Base-by-base conservation (phyloP, 305 asterid species). In the Fraxinus sp. region DNA sequence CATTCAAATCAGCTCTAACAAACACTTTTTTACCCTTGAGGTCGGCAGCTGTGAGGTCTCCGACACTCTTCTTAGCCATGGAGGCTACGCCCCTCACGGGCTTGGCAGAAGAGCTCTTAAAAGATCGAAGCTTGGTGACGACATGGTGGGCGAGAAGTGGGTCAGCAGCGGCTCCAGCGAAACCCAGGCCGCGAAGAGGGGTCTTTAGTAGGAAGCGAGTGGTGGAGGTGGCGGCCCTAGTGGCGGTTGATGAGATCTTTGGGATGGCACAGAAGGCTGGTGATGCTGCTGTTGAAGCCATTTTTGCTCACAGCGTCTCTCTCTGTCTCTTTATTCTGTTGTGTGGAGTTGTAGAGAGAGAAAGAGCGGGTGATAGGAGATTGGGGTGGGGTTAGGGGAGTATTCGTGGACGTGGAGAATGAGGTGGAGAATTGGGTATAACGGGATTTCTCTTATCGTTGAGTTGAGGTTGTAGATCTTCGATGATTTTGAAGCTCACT, bases 11-110 rank as follows among this genome's bases (percentile, higher is more conserved):
- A 24, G 93, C 98, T 86, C 97, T 87, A 1, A 93, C 91, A 66
- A 93, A 91, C 32, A 93, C 97, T 78, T 78, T 93, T 83, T 92
- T 92, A 24, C 98, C 98, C 91, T 94, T 91, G 80, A 94, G 91
- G 0, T 94, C 97, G 0, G 91, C 84, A 0, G 86, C 89, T 1
- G 83, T 74, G 72, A 94, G 91, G 87, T 90, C 95, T 5, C 94
- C 98, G 3, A 94, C 97, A 86, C 98, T 92, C 90, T 89, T 94
- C 89, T 92, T 94, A 6, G 90, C 92, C 94, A 89, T 91, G 84
- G 93, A 83, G 28, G 86, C 86, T 44, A 89, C 85, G 5, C 80
- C 83, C 71, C 89, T 81, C 62, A 80, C 79, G 14, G 91, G 90
- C 66, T 83, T 89, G 64, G 81, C 83, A 30, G 86, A 75, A 22